Evolutionary conservation across 1,139 yeast genomes (phyloP).

Genomic region (Arxiozyma slooffiae): DNA sequence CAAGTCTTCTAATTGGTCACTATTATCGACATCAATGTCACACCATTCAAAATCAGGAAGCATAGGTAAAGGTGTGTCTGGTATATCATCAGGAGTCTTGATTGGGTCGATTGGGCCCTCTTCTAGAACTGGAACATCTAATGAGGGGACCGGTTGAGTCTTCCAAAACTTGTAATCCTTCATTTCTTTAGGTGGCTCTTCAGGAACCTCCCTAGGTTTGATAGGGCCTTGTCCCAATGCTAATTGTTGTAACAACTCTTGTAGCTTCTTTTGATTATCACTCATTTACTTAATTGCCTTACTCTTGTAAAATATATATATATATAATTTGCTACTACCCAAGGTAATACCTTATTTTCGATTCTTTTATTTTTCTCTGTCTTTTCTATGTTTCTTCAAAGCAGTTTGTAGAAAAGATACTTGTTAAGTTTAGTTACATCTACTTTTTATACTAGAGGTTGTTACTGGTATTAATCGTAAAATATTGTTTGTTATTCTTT

Average conservation of each 20-base stretch:
- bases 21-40: constrained; percentile 55
- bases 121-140: constrained; percentile 52
- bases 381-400: not conserved
- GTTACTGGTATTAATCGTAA: too few species aligned
- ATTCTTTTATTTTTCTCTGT: not conserved
- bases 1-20: constrained; percentile 40
- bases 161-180: constrained; percentile 94
- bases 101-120: constrained; percentile 77
- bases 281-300: constrained; percentile 1
- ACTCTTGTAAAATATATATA: not conserved
- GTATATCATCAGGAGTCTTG: constrained; percentile 63
- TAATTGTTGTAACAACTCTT: constrained; percentile 33
- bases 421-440: not conserved
- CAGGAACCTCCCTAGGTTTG: constrained; percentile 36
- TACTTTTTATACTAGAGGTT: too few species aligned
- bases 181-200: constrained; percentile 50
- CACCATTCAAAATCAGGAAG: constrained; percentile 82
- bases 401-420: too few species aligned
- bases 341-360: too few species aligned
- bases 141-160: constrained; percentile 86
- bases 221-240: constrained; percentile 36
- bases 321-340: not conserved
- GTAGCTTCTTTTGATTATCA: constrained; percentile 16
- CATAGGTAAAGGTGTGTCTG: constrained; percentile 59
- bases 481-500: too few species aligned